Conservation (phyloP, 1,284 basidiomycete species). For the Rhodotorula sp. region DNA sequence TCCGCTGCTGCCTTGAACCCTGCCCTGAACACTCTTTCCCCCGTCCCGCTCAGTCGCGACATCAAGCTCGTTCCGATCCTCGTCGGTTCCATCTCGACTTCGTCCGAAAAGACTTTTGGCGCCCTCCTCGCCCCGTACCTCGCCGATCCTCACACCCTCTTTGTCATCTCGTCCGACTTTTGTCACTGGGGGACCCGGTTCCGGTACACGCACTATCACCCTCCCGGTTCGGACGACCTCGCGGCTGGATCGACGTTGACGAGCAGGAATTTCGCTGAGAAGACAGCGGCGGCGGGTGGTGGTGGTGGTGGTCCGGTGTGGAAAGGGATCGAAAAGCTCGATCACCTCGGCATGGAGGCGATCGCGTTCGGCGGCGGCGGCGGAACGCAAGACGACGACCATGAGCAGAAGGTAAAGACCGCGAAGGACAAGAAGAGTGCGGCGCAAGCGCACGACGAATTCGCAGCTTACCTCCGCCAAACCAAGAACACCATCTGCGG, state of each 20-base stretch:
- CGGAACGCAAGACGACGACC: constrained; percentile 47
- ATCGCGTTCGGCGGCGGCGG: constrained; percentile 56
- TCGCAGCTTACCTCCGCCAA: constrained; percentile 69
- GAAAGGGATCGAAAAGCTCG: constrained; percentile 69
- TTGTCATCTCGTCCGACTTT: constrained; percentile 92
- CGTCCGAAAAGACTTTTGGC: constrained; percentile 65
- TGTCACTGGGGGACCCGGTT: constrained; percentile 79
- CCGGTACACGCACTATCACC: constrained; percentile 25
- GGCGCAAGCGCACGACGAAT: constrained; percentile 60
- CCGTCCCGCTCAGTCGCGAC: constrained; percentile 55
- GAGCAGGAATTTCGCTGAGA: constrained; percentile 6
- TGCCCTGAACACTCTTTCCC: too few species aligned
- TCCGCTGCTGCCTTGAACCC: too few species aligned
- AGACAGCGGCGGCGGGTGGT: not conserved
- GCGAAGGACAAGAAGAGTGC: constrained; percentile 42
- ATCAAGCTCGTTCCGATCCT: constrained; percentile 86
- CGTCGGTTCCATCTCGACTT: constrained; percentile 73
- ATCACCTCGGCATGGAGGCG: constrained; percentile 73
- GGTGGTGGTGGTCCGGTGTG: constrained; percentile 40
- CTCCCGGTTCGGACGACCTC: not conserved
- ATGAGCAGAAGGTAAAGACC: too few species aligned
- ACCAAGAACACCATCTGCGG: constrained; percentile 98
- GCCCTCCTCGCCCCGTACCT: constrained; percentile 76
- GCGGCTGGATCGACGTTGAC: constrained; percentile 6
- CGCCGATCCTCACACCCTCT: constrained; percentile 72